Evolutionary conservation across 192 early-diverging fungal species (phyloP).

Genomic region (Umbelopsis vinacea): DNA sequence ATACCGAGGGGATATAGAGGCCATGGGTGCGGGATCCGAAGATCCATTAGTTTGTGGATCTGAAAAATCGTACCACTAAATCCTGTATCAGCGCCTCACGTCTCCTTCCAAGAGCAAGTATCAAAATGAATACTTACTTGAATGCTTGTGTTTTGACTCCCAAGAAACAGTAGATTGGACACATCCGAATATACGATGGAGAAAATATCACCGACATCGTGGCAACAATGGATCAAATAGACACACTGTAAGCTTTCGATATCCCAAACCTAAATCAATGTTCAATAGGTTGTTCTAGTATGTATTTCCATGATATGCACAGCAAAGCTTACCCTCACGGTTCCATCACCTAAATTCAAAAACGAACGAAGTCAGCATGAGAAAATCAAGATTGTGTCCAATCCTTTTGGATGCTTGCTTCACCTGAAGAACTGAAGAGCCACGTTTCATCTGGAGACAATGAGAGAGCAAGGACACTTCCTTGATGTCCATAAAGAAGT

Average conservation of each 20-base stretch:
- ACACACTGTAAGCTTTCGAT: constrained; percentile 59
- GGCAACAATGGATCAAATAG: constrained; percentile 67
- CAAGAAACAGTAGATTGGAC: constrained; percentile 65
- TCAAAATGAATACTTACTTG: constrained; percentile 48
- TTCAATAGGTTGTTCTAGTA: background rate
- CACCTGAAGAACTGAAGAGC: constrained; percentile 62
- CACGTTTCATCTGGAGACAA: constrained; percentile 51
- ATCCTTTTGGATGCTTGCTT: constrained; percentile 11
- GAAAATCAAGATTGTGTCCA: background rate
- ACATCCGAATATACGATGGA: constrained; percentile 63
- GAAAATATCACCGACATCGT: constrained; percentile 74
- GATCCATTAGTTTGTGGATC: constrained; percentile 34
- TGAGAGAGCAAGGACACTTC: constrained; percentile 52
- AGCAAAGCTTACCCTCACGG: constrained; percentile 52
- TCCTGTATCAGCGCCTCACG: constrained; percentile 19
- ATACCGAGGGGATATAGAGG: constrained; percentile 31
- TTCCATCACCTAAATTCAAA: constrained; percentile 66
- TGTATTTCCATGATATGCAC: background rate
- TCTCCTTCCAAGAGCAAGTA: constrained; percentile 24
- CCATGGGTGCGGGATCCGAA: background rate
- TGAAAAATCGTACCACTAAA: constrained; percentile 43
- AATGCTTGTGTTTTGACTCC: constrained; percentile 80
- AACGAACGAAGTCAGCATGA: constrained; percentile 18
- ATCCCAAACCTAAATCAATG: constrained; percentile 57
- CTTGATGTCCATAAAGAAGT: constrained; percentile 53